Conservation (phyloP, 805 yeast genomes). For the Zygoascus biomembranicola region DNA sequence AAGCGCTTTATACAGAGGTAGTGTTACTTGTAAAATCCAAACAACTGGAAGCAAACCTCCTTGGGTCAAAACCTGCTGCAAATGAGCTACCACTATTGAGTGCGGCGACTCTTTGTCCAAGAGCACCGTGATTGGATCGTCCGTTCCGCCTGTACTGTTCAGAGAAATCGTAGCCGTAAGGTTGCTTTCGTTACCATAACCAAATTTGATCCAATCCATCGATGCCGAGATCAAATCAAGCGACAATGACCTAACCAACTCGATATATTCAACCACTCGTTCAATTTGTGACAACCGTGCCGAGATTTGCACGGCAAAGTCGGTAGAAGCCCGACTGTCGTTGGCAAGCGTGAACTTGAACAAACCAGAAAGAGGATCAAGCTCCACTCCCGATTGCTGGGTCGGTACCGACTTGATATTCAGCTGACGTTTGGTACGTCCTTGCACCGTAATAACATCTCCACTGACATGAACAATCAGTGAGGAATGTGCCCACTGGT, state of each 20-base stretch:
- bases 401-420: slow-evolving; percentile 15
- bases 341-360: slow-evolving; percentile 9
- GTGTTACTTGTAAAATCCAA: slow-evolving; percentile 21
- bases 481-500: slow-evolving; percentile 16
- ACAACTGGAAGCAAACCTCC: slow-evolving; percentile 23
- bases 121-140: slow-evolving; percentile 9
- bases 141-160: neutral
- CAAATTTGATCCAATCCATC: slow-evolving; percentile 23
- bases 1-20: slow-evolving; percentile 21
- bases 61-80: slow-evolving; percentile 21
- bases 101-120: slow-evolving; percentile 23
- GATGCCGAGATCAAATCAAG: slow-evolving; percentile 24
- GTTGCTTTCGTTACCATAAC: slow-evolving; percentile 16
- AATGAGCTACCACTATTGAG: slow-evolving; percentile 17
- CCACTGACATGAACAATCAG: slow-evolving; percentile 11
- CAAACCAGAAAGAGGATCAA: slow-evolving; percentile 20
- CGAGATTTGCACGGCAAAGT: slow-evolving; percentile 7
- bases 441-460: slow-evolving; percentile 12
- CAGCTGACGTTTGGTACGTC: slow-evolving; percentile 12
- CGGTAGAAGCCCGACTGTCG: neutral
- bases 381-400: slow-evolving; percentile 14
- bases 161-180: slow-evolving; percentile 4
- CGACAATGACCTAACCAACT: slow-evolving; percentile 20
- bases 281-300: slow-evolving; percentile 22
- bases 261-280: slow-evolving; percentile 24